Conservation (phyloP, 2,329 filamentous ascomycete genomes). For the Stenocarpella maydis region DNA sequence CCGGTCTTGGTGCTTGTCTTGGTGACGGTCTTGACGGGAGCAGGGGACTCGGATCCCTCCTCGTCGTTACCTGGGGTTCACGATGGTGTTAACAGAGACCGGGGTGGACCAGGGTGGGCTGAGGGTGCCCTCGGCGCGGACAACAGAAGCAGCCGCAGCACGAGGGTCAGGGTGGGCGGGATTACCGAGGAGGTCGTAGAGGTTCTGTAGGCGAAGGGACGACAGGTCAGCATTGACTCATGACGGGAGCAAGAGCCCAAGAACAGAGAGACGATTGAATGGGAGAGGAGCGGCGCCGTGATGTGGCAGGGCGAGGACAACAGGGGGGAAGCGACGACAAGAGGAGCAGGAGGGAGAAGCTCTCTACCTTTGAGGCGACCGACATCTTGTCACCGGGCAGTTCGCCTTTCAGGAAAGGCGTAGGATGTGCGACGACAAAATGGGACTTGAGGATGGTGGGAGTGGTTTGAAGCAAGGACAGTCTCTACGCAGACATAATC, state of each 20-base stretch:
- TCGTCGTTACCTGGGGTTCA: conserved; percentile 64
- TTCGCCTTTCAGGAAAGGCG: conserved; percentile 61
- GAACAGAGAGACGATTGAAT: background rate
- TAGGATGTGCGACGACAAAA: conserved; percentile 44
- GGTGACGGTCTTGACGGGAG: conserved; percentile 88
- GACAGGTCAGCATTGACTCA: conserved; percentile 25
- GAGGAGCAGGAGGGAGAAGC: conserved; percentile 22
- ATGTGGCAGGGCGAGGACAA: background rate
- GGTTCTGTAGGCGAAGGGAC: conserved; percentile 71
- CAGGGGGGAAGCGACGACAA: background rate
- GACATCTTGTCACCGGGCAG: conserved; percentile 66
- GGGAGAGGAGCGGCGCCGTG: conserved; percentile 14
- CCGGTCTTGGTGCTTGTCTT: conserved; percentile 76
- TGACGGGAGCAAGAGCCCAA: background rate
- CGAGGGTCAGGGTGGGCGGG: conserved; percentile 35
- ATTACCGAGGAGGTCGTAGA: conserved; percentile 97
- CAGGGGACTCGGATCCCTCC: conserved; percentile 75
- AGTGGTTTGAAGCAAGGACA: conserved; percentile 24
- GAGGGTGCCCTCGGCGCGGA: background rate
- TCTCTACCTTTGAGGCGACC: conserved; percentile 67
- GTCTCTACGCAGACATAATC: conserved; percentile 35
- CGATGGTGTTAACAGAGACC: conserved; percentile 24
- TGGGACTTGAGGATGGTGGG: conserved; percentile 26
- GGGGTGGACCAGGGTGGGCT: conserved; percentile 2
- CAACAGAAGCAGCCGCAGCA: conserved; percentile 37